A percentile compares a stretch with the other conserved stretches of the same genome.
phyloP scores from a whole-genome alignment of 2,329 filamentous ascomycete species.

The Aspergillus fischeri region DNA sequence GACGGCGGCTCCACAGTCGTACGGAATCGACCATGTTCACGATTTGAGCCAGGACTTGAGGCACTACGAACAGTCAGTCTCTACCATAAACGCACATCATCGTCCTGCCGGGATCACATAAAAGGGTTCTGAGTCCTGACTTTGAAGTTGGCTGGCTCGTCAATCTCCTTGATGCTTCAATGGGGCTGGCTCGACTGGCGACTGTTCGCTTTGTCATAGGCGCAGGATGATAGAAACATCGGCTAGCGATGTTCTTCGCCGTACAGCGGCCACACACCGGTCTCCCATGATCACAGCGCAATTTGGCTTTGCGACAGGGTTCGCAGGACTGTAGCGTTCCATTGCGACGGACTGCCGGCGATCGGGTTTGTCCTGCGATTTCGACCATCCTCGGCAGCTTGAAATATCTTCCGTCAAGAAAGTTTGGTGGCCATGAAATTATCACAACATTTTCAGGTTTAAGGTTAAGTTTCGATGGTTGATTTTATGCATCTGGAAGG shows the following conservation, averaged over 20 bases:
- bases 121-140: slow-evolving; percentile 16
- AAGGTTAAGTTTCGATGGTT: not conserved
- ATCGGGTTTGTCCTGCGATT: slow-evolving; percentile 1
- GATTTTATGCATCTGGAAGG: not conserved
- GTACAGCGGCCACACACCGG: slow-evolving; percentile 32
- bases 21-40: slow-evolving; percentile 16
- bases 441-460: not conserved
- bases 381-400: slow-evolving; percentile 4
- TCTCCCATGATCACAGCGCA: slow-evolving; percentile 33
- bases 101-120: not conserved
- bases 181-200: slow-evolving; percentile 8
- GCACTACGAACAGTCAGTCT: slow-evolving; percentile 13
- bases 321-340: slow-evolving; percentile 36
- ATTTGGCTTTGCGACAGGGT: slow-evolving; percentile 36
- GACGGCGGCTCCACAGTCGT: slow-evolving; percentile 21
- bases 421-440: not conserved
- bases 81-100: not conserved
- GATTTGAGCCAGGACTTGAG: slow-evolving; percentile 20
- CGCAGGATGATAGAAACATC: slow-evolving; percentile 37
- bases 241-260: slow-evolving; percentile 25
- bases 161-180: slow-evolving; percentile 12
- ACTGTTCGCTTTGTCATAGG: slow-evolving; percentile 33
- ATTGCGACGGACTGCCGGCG: slow-evolving; percentile 32
- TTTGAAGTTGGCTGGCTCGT: slow-evolving; percentile 20
- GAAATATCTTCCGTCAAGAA: not conserved